phyloP scores from a whole-genome alignment of 192 early-diverging fungal species.

The Piromyces finnis region DNA sequence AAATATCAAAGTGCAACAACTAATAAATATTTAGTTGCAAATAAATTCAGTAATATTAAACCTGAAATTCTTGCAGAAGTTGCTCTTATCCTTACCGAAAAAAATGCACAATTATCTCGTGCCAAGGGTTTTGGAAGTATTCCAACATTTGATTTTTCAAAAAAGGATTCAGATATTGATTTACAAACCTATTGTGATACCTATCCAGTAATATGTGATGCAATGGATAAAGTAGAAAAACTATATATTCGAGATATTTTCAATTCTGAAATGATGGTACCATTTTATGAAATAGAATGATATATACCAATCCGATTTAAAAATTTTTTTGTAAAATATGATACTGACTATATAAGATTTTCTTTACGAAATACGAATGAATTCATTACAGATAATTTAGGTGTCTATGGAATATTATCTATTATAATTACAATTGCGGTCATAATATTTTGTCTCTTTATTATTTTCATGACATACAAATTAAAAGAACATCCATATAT shows the following conservation, averaged over 20 bases:
- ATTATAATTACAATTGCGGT: neutral
- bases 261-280: neutral
- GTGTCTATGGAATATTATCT: neutral
- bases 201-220: neutral
- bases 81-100: neutral
- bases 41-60: too few species aligned
- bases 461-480: neutral
- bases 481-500: neutral
- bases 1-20: too few species aligned
- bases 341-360: too few species aligned
- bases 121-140: neutral
- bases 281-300: neutral
- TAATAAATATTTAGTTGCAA: too few species aligned
- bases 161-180: neutral
- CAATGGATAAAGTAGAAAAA: neutral
- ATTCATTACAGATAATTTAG: neutral
- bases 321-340: neutral
- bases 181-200: neutral
- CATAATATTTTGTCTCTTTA: neutral
- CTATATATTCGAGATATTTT: neutral
- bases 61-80: neutral
- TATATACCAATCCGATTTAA: neutral
- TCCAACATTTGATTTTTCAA: neutral
- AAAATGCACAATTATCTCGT: neutral
- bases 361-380: neutral